Conservation (phyloP, 768 basidiomycete genomes). For the Boletus vinaceobasis region DNA sequence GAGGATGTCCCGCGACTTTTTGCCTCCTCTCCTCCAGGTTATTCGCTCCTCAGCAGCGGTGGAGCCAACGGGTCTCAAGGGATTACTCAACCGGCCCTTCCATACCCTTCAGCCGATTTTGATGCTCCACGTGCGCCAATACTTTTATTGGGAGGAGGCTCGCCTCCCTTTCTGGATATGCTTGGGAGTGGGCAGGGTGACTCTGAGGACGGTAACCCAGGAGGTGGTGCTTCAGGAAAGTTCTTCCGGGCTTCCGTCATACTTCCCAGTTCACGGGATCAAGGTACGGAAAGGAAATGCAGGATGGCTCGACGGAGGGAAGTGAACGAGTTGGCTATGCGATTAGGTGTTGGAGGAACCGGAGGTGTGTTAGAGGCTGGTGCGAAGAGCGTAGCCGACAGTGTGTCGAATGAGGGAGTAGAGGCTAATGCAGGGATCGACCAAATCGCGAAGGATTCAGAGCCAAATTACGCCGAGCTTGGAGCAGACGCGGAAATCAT, state of each 20-base stretch:
- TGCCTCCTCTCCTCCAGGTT: constrained; percentile 21
- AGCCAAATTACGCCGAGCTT: constrained; percentile 9
- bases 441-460: constrained; percentile 2
- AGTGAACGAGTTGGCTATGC: constrained; percentile 77
- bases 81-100: constrained; percentile 25
- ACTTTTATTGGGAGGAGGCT: constrained; percentile 22
- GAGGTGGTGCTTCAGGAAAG: constrained; percentile 22
- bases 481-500: constrained; percentile 18
- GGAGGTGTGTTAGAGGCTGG: constrained; percentile 57
- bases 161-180: constrained; percentile 27
- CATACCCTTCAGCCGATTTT: constrained; percentile 22
- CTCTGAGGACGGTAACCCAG: constrained; percentile 15
- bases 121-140: constrained; percentile 25
- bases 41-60: not conserved
- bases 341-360: constrained; percentile 76
- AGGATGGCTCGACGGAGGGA: constrained; percentile 65
- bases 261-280: constrained; percentile 60
- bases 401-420: not conserved
- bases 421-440: constrained; percentile 4
- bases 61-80: constrained; percentile 9
- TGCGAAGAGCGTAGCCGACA: not conserved
- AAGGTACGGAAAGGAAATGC: constrained; percentile 48
- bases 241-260: constrained; percentile 71
- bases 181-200: constrained; percentile 15
- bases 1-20: constrained; percentile 62